These are phyloP conservation scores for Plectosphaerella sp. DNA, from an alignment of 2,329 filamentous ascomycete genomes.

Conservation along the genomic window DNA sequence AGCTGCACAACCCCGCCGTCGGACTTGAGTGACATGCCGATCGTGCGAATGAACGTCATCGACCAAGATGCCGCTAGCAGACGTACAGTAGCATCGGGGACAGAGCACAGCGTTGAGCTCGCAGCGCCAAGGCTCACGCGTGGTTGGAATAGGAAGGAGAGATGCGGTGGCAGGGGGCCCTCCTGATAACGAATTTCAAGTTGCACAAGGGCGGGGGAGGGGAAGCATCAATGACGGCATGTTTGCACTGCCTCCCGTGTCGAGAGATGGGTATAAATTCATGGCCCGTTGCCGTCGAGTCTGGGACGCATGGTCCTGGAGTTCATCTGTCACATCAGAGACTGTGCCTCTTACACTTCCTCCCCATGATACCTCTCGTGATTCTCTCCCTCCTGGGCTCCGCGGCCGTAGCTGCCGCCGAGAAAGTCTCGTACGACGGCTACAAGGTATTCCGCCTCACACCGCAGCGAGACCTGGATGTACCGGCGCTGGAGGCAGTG, in stretches of 20 bases:
- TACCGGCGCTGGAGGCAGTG: not conserved
- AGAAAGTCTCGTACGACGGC: slow-evolving; percentile 33
- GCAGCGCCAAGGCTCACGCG: not conserved
- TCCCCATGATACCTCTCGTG: slow-evolving; percentile 7
- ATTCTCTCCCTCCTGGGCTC: slow-evolving; percentile 3
- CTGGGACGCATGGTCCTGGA: not conserved
- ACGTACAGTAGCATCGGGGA: too few relatives aligned
- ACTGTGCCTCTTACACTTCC: not conserved
- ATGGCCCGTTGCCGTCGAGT: not conserved
- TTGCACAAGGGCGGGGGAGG: not conserved
- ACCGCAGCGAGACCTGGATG: not conserved
- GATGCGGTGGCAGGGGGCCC: not conserved
- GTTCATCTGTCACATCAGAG: too few relatives aligned
- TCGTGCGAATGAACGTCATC: too few relatives aligned
- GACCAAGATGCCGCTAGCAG: too few relatives aligned
- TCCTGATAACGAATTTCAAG: not conserved
- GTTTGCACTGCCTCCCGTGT: not conserved
- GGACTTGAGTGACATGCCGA: too few relatives aligned
- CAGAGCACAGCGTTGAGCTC: not conserved
- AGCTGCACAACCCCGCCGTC: too few relatives aligned
- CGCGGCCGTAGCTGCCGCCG: slow-evolving; percentile 6
- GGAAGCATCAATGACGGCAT: not conserved
- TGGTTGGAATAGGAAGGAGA: not conserved
- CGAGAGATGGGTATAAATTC: not conserved
- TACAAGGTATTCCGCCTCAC: slow-evolving; percentile 39